These are phyloP conservation scores for Tetradesmus obliquus DNA, from an alignment of 139 green algal species.

Conservation along the genomic window DNA sequence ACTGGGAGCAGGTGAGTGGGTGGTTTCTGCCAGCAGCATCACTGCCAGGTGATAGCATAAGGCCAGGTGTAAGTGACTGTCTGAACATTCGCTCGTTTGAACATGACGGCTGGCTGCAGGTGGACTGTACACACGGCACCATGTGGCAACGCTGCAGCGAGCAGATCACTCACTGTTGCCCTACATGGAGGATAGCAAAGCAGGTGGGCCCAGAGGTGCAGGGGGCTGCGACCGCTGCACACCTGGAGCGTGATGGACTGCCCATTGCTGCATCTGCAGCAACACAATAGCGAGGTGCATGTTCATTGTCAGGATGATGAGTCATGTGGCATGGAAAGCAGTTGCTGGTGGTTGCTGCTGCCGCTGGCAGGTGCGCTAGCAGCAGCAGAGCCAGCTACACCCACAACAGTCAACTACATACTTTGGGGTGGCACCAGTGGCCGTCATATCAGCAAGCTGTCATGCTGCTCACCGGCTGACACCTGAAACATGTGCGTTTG, in stretches of 20 bases:
- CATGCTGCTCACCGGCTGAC: no score
- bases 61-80: background rate
- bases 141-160: background rate
- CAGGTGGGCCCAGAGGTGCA: background rate
- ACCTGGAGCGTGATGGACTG: no score
- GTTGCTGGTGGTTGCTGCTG: background rate
- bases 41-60: background rate
- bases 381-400: no score
- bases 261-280: background rate
- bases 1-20: background rate
- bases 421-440: no score
- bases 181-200: conserved; percentile 40
- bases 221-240: no score
- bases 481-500: no score
- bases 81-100: no score
- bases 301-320: no score
- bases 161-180: background rate
- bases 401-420: no score
- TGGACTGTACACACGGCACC: background rate
- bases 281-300: background rate
- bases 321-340: no score
- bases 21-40: background rate
- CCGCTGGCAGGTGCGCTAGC: background rate
- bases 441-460: no score
- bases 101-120: background rate